Conservation (phyloP, 1,139 yeast species). For the Suhomyces choctaworum region DNA sequence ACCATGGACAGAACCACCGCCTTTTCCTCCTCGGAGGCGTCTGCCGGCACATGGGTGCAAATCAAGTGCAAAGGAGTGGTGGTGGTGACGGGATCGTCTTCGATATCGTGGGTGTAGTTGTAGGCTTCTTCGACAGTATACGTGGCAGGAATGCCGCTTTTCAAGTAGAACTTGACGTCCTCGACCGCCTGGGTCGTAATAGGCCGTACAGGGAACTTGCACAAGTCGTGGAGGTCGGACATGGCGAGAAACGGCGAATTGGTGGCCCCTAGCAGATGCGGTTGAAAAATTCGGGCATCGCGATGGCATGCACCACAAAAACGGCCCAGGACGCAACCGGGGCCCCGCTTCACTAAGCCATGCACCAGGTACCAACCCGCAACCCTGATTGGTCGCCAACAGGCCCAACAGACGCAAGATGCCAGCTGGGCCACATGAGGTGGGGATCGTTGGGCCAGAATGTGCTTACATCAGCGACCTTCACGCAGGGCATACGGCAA, state of each 20-base stretch:
- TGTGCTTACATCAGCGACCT: no score
- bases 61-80: conserved; percentile 81
- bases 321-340: no score
- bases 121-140: conserved; percentile 78
- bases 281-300: conserved; percentile 5
- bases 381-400: no score
- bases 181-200: conserved; percentile 45
- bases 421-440: no score
- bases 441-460: no score
- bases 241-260: conserved; percentile 26
- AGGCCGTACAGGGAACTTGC: conserved; percentile 59
- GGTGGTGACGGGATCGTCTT: conserved; percentile 42
- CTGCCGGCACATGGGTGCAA: conserved; percentile 51
- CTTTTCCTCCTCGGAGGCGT: conserved; percentile 44
- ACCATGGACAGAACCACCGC: conserved; percentile 56
- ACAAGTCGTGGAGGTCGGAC: conserved; percentile 72
- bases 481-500: no score
- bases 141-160: conserved; percentile 75
- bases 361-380: no score
- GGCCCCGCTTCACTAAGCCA: no score
- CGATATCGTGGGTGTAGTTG: conserved; percentile 47
- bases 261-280: no score
- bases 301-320: conserved; percentile 5
- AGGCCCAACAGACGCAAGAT: no score
- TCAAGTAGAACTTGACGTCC: conserved; percentile 47